Evolutionary conservation across 2,329 filamentous ascomycete genomes (phyloP).

Genomic region (Neurospora crassa): DNA sequence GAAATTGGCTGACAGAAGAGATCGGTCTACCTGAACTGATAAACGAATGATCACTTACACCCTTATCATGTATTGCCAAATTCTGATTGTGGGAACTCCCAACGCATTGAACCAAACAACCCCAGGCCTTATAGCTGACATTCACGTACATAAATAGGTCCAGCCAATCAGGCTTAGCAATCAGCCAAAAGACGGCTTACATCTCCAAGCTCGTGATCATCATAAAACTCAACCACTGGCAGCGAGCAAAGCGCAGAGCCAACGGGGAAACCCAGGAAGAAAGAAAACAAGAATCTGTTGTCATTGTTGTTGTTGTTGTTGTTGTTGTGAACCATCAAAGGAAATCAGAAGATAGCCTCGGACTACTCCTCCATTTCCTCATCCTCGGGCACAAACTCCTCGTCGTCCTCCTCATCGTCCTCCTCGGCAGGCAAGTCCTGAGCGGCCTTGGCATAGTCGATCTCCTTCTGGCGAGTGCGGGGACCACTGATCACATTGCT

Average conservation of each 20-base stretch:
- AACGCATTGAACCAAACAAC: neutral
- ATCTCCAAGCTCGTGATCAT: neutral
- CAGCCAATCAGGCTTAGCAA: neutral
- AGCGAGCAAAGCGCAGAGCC: neutral
- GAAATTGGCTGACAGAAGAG: neutral
- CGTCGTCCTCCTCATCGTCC: conserved; percentile 68
- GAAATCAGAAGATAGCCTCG: neutral
- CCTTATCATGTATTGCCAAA: neutral
- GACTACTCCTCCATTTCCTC: conserved; percentile 61
- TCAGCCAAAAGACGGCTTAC: neutral
- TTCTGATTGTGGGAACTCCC: neutral
- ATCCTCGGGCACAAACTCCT: conserved; percentile 53
- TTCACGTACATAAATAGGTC: neutral
- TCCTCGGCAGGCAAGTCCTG: conserved; percentile 66
- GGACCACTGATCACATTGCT: conserved; percentile 75
- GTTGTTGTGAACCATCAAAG: neutral
- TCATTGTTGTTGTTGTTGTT: neutral
- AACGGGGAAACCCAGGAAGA: neutral
- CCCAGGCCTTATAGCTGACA: neutral
- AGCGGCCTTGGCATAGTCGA: conserved; percentile 88
- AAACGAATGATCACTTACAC: neutral
- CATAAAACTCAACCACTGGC: neutral
- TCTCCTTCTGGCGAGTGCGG: conserved; percentile 84
- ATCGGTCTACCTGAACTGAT: neutral
- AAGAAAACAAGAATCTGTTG: neutral